Base-by-base conservation (phyloP, 768 basidiomycete species). In the Solioccasus polychromus region DNA sequence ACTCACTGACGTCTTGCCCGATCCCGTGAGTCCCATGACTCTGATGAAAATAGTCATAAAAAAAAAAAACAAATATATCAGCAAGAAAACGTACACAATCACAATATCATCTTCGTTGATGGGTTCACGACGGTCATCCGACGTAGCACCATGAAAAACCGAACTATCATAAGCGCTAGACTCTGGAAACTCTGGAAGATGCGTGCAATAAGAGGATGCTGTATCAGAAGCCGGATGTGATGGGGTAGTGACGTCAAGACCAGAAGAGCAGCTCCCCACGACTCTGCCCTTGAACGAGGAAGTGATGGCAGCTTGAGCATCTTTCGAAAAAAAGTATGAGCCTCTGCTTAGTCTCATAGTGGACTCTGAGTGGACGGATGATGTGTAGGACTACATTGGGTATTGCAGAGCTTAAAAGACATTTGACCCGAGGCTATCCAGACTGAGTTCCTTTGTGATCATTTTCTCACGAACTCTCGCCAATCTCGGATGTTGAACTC, bases 1-100 rank as follows among this genome's bases (percentile, higher is more conserved):
- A 50, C 55, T 47, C 36, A 53, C 55, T 4, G 55, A 58, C 31
- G 55, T 56, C 31, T 57, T 56, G 2, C 55, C 54, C 3, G 29
- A 26, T 6, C 54, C 51, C 2, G 55, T 57, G 15, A 38, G 31
- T 3, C 55, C 55, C 55, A 56, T 56, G 15, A 56, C 44, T 15
- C 55, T 56, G 24, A 40, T 19, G 22, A 17, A 22, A 41, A 15
- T 17, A 0, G 5, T n/a, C 5, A 29, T 17, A 11, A 48, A 31
- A 11, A 10, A 34, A 20, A 34, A 23, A 11, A 24, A 39, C n/a
- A 24, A 18, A 2, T 18, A 2, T n/a, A n/a, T n/a, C n/a, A n/a
- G n/a, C 28, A 8, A 7, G 18, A 43, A 35, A n/a, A 56, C 54
- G 11, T 45, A 56, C 54, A 46, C 54, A 3, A 56, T 49, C 12